phyloP scores from a whole-genome alignment of 805 yeast species.

The Candida taoyuanica region DNA sequence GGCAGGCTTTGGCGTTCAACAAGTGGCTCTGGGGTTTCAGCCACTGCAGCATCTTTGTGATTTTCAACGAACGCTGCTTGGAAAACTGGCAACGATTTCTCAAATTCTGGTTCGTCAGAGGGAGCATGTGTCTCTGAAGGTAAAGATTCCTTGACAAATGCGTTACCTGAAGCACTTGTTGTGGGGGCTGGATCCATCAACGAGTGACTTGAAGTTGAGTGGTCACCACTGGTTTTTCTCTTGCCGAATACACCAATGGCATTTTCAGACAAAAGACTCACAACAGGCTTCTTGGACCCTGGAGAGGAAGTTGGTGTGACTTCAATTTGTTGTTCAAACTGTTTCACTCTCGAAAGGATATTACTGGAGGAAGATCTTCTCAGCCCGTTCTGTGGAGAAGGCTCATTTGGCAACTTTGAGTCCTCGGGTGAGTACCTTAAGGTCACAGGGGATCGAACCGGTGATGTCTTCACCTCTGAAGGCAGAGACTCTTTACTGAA shows the following conservation, averaged over 20 bases:
- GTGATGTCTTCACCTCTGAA: background rate
- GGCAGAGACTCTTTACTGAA: no score
- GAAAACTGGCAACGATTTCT: no score
- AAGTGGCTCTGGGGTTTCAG: background rate
- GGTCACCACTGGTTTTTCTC: constrained; percentile 15
- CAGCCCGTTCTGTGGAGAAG: constrained; percentile 13
- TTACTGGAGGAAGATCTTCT: constrained; percentile 27
- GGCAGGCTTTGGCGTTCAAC: background rate
- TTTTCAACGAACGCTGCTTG: no score
- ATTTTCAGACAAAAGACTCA: constrained; percentile 21
- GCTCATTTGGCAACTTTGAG: background rate
- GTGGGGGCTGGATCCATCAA: constrained; percentile 2
- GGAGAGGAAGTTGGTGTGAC: constrained; percentile 9
- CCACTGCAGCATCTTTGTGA: no score
- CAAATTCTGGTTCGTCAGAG: no score
- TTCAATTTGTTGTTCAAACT: constrained; percentile 26
- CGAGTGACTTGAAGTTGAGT: background rate
- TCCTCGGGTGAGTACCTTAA: constrained; percentile 17
- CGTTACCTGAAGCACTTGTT: background rate
- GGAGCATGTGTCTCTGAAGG: no score
- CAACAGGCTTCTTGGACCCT: constrained; percentile 14
- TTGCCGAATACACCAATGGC: constrained; percentile 21
- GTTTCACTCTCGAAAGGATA: constrained; percentile 30
- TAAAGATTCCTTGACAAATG: no score
- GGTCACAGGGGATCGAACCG: constrained; percentile 9